phyloP scores from a whole-genome alignment of 73 alveolate species.

The Diophrys sp. region DNA sequence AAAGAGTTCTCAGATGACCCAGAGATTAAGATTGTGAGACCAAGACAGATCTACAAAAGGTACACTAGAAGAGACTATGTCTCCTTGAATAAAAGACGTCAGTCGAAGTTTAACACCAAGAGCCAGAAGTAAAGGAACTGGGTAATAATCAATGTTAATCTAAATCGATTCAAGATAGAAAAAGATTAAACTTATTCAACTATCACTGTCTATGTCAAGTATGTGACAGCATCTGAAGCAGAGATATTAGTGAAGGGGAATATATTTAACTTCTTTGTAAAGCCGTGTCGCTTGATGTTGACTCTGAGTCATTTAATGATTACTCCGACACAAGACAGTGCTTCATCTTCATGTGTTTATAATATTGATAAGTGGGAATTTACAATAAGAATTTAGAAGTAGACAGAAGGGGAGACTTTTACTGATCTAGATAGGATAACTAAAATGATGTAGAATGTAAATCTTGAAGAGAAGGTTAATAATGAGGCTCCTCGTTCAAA shows the following conservation, averaged over 20 bases:
- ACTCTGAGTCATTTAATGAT: neutral
- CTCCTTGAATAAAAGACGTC: constrained; percentile 55
- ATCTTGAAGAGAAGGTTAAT: neutral
- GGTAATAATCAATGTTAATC: too few species aligned
- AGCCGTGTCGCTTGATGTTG: neutral
- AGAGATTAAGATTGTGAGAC: constrained; percentile 82
- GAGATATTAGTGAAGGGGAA: neutral
- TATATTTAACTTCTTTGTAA: neutral
- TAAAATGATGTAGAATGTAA: neutral
- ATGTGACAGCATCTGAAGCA: neutral
- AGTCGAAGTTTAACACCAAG: too few species aligned
- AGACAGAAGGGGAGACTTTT: neutral
- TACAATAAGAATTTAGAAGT: neutral
- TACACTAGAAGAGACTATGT: constrained; percentile 68
- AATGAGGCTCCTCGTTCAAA: neutral
- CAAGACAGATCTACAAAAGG: constrained; percentile 84
- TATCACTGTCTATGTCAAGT: too few species aligned
- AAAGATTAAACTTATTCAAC: neutral
- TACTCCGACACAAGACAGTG: neutral
- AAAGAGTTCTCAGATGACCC: constrained; percentile 85
- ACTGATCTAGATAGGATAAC: neutral
- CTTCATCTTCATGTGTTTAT: neutral
- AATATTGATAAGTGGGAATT: neutral
- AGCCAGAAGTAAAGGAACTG: too few species aligned
- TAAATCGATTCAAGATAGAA: neutral